Evolutionary conservation across 2,329 filamentous ascomycete species (phyloP).

Genomic region (Fusarium citri): DNA sequence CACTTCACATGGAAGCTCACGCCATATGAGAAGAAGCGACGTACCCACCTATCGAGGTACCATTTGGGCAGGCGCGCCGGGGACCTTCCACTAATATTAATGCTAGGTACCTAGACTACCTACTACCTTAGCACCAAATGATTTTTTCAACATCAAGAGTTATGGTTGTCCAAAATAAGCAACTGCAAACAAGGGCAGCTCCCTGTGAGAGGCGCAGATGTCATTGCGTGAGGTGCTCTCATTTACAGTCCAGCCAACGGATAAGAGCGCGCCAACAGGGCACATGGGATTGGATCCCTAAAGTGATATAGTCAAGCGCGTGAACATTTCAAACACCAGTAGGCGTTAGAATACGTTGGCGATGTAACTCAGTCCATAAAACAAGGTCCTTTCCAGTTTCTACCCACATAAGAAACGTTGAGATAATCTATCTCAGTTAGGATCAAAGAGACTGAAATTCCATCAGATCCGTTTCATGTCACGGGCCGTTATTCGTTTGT

Average conservation of each 20-base stretch:
- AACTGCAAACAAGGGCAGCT: conserved; percentile 3
- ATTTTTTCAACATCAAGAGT: neutral
- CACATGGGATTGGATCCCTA: conserved; percentile 31
- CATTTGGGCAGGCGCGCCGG: neutral
- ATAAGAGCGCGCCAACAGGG: conserved; percentile 23
- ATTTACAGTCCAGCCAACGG: conserved; percentile 18
- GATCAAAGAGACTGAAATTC: neutral
- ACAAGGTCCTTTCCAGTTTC: neutral
- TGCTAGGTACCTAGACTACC: neutral
- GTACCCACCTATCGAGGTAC: conserved; percentile 3
- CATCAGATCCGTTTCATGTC: conserved; percentile 9
- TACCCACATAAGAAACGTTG: neutral
- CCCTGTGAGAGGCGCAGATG: conserved; percentile 9
- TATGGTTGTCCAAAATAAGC: neutral
- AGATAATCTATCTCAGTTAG: neutral
- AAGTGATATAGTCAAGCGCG: conserved; percentile 24
- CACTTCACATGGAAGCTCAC: neutral
- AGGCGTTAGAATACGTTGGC: neutral
- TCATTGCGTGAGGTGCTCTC: conserved; percentile 3
- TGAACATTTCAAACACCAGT: conserved; percentile 5
- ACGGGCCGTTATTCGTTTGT: neutral
- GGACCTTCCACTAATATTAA: neutral
- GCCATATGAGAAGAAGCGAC: conserved; percentile 24
- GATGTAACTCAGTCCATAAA: neutral
- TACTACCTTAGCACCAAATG: too few relatives aligned